Percentiles rank a stretch among this genome's conserved stretches.
Conservation (phyloP, 2,329 filamentous ascomycete genomes). For the Arthrobotrys pseudoclavata region DNA sequence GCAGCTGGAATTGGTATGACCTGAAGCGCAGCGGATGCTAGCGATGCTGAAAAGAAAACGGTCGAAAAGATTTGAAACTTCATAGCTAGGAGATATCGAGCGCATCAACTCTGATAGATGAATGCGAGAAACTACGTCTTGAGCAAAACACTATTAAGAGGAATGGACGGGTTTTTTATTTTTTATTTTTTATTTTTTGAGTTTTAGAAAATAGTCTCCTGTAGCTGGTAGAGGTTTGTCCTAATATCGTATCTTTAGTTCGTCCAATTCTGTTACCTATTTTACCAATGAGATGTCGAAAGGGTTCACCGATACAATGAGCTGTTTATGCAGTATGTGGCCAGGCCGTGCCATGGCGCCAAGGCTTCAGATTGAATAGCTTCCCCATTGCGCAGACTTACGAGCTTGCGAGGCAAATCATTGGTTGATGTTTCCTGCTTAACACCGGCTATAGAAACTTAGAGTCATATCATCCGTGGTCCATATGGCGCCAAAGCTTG, state of each 20-base stretch:
- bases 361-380: not conserved
- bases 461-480: too few relatives aligned
- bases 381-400: not conserved
- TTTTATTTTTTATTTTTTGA: too few relatives aligned
- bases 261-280: too few relatives aligned
- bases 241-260: too few relatives aligned
- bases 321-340: not conserved
- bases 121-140: not conserved
- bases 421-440: not conserved
- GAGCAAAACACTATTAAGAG: too few relatives aligned
- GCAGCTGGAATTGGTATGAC: not conserved
- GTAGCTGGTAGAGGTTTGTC: too few relatives aligned
- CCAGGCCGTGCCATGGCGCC: too few relatives aligned
- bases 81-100: not conserved
- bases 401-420: not conserved
- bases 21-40: not conserved
- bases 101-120: not conserved
- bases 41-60: not conserved
- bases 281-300: not conserved
- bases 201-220: too few relatives aligned
- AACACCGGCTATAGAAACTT: not conserved
- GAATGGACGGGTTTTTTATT: not conserved
- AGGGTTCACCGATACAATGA: not conserved
- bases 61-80: not conserved
- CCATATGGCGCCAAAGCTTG: not conserved